Conservation (phyloP, 2,329 filamentous ascomycete genomes). For the Metarhizium brunneum region DNA sequence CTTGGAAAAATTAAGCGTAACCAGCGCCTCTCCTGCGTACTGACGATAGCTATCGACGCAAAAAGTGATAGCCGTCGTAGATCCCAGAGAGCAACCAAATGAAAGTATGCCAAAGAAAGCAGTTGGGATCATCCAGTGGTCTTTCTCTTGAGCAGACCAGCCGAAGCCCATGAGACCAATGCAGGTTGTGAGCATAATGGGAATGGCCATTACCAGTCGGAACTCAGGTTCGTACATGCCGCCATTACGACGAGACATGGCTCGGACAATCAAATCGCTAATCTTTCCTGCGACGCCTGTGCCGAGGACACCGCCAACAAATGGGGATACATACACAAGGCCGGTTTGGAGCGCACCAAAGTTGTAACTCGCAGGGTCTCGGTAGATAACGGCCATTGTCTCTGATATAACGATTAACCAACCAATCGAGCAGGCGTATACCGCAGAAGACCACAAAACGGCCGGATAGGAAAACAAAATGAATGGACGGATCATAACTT, state of each 20-base stretch:
- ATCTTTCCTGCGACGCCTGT: slow-evolving; percentile 84
- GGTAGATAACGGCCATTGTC: slow-evolving; percentile 72
- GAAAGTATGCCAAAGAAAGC: slow-evolving; percentile 87
- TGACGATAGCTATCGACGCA: slow-evolving; percentile 88
- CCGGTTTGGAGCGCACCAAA: slow-evolving; percentile 76
- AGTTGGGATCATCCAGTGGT: slow-evolving; percentile 86
- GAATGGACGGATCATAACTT: slow-evolving; percentile 70
- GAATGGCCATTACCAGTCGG: slow-evolving; percentile 76
- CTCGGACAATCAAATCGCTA: slow-evolving; percentile 75
- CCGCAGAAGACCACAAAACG: slow-evolving; percentile 76
- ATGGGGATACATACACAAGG: slow-evolving; percentile 82
- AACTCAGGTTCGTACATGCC: slow-evolving; percentile 95
- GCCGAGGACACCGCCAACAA: slow-evolving; percentile 81
- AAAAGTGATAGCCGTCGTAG: slow-evolving; percentile 88
- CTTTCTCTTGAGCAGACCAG: slow-evolving; percentile 70
- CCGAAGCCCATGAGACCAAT: slow-evolving; percentile 91
- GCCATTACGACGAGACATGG: slow-evolving; percentile 77
- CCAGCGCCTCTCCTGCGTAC: slow-evolving; percentile 87
- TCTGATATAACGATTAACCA: slow-evolving; percentile 96
- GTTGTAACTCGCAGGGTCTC: slow-evolving; percentile 59
- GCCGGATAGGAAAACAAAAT: slow-evolving; percentile 81
- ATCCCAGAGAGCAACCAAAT: slow-evolving; percentile 84
- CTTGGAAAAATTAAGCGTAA: slow-evolving; percentile 91
- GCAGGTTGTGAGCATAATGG: slow-evolving; percentile 67
- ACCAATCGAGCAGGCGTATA: slow-evolving; percentile 82